Evolutionary conservation across 2,329 filamentous ascomycete species (phyloP).

Genomic region (Fusarium sp.): DNA sequence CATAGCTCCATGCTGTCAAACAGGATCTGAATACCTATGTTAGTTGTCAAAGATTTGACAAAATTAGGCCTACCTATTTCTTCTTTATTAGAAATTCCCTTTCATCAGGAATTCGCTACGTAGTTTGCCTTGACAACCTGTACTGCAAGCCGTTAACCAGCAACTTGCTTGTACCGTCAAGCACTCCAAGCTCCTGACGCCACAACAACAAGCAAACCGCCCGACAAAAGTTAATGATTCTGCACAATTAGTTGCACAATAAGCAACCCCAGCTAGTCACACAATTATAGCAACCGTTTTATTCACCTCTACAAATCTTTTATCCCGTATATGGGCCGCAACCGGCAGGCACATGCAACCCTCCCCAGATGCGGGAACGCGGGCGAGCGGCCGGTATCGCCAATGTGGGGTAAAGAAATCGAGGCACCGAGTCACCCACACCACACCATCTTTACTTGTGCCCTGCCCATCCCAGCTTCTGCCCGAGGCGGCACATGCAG

Average conservation of each 20-base stretch:
- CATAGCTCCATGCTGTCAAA: slow-evolving; percentile 7
- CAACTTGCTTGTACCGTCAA: too few species aligned
- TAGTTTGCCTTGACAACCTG: too few species aligned
- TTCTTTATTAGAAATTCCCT: too few species aligned
- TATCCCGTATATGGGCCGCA: neutral
- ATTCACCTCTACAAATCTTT: neutral
- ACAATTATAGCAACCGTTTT: neutral
- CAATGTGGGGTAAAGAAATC: slow-evolving; percentile 42
- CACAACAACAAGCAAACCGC: slow-evolving; percentile 5
- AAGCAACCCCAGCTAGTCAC: neutral
- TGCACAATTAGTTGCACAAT: neutral
- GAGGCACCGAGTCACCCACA: slow-evolving; percentile 32
- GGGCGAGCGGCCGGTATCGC: slow-evolving; percentile 41
- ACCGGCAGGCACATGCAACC: slow-evolving; percentile 21
- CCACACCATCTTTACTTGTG: slow-evolving; percentile 24
- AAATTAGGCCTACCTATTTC: neutral
- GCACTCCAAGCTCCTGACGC: neutral
- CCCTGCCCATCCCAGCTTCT: slow-evolving; percentile 6
- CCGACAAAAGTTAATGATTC: neutral
- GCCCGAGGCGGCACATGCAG: slow-evolving; percentile 40
- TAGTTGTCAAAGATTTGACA: neutral
- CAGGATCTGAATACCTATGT: neutral
- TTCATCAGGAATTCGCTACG: too few species aligned
- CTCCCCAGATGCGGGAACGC: slow-evolving; percentile 35
- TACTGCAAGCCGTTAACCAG: too few species aligned